A percentile compares a stretch with the other conserved stretches of the same genome.
Conservation (phyloP, 2,329 filamentous ascomycete species). For the Chaetomium olivaceum region DNA sequence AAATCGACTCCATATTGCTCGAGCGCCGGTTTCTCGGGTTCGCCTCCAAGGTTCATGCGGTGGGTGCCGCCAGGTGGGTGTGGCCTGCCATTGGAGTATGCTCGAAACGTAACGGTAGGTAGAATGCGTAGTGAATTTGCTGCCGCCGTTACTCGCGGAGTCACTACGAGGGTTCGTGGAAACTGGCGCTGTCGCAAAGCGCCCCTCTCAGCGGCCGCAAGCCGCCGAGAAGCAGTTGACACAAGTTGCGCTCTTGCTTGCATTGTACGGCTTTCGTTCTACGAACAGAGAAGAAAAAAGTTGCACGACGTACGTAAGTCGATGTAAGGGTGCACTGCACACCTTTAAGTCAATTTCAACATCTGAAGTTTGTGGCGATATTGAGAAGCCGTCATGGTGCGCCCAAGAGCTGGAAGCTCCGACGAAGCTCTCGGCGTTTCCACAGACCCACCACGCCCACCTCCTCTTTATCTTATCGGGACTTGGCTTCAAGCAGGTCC, state of each 20-base stretch:
- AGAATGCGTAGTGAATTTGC: slow-evolving; percentile 35
- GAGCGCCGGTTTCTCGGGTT: slow-evolving; percentile 78
- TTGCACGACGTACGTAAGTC: slow-evolving; percentile 7
- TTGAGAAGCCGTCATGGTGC: neutral
- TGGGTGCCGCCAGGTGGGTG: slow-evolving; percentile 91
- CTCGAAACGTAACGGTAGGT: slow-evolving; percentile 47
- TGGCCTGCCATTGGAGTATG: slow-evolving; percentile 70
- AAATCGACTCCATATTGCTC: slow-evolving; percentile 92
- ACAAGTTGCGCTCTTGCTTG: slow-evolving; percentile 44
- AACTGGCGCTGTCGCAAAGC: slow-evolving; percentile 27
- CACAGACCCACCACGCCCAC: slow-evolving; percentile 17
- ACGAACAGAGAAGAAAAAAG: neutral
- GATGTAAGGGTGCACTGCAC: slow-evolving; percentile 8
- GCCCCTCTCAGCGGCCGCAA: slow-evolving; percentile 35
- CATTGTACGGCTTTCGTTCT: slow-evolving; percentile 35
- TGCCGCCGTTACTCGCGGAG: slow-evolving; percentile 10
- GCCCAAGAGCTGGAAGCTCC: slow-evolving; percentile 10
- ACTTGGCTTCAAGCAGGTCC: slow-evolving; percentile 2
- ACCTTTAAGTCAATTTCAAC: neutral
- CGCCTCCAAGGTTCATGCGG: slow-evolving; percentile 82
- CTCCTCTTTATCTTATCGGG: slow-evolving; percentile 31
- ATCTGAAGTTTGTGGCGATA: slow-evolving; percentile 15
- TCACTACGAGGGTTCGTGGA: slow-evolving; percentile 19
- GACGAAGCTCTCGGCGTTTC: slow-evolving; percentile 34
- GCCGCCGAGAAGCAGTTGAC: slow-evolving; percentile 38